These are phyloP conservation scores for Mytilinidion resinicola DNA, from an alignment of 495 filamentous ascomycete species.

Conservation along the genomic window DNA sequence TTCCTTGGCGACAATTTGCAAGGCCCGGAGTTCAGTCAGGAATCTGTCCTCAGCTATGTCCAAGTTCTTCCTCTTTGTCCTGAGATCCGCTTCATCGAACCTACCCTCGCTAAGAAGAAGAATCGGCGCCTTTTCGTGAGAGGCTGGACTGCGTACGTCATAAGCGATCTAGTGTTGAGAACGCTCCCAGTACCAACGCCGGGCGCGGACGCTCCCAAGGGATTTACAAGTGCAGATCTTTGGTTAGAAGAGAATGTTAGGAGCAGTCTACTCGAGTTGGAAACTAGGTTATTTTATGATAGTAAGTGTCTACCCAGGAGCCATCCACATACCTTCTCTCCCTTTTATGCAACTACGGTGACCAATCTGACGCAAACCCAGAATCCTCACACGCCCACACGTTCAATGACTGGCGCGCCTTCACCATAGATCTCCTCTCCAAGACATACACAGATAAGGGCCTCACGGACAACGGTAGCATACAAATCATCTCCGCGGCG, in stretches of 20 bases:
- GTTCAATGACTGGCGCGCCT: constrained; percentile 28
- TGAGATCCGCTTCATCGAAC: constrained; percentile 15
- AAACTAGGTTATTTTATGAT: not conserved
- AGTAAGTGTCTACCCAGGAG: not conserved
- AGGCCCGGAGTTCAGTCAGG: not conserved
- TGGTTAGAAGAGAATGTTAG: not conserved
- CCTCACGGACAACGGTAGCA: not conserved
- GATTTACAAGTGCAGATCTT: not conserved
- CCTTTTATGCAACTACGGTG: not conserved
- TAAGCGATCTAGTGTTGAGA: constrained; percentile 18
- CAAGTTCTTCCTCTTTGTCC: constrained; percentile 5
- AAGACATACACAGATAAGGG: not conserved
- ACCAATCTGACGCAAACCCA: constrained; percentile 8
- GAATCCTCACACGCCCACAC: constrained; percentile 7
- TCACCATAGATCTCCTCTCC: constrained; percentile 21
- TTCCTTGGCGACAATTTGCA: constrained; percentile 9
- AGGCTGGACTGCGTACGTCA: constrained; percentile 18
- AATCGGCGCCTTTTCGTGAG: constrained; percentile 23
- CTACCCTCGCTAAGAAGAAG: constrained; percentile 7
- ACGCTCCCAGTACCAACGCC: not conserved
- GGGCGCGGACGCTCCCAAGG: not conserved
- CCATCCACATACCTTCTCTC: not conserved
- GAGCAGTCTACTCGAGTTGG: not conserved
- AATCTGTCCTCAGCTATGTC: not conserved
- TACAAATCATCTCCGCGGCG: not conserved